Evolutionary conservation across 345 rosid species (phyloP).

Genomic region (Lenwebbia sp.): DNA sequence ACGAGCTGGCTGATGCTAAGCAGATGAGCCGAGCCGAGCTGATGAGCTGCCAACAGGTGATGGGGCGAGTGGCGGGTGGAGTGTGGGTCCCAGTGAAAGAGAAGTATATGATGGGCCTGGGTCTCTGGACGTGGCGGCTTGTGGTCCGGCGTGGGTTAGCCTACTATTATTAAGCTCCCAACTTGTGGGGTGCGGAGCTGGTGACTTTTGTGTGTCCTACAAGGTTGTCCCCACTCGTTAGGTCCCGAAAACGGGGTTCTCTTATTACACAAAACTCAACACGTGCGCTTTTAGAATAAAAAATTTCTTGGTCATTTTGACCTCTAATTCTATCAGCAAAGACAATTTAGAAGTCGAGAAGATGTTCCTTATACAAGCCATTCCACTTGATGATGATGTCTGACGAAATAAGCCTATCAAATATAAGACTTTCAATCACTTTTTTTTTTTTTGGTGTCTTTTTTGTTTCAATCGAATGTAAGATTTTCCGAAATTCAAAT

Average conservation of each 20-base stretch:
- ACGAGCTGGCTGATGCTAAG: background rate
- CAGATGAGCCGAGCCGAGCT: background rate
- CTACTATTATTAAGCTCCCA: slow-evolving; percentile 44
- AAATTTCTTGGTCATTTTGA: background rate
- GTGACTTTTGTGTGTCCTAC: background rate
- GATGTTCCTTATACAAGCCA: background rate
- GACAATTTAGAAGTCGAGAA: background rate
- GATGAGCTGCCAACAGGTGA: background rate
- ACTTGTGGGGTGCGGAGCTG: slow-evolving; percentile 13
- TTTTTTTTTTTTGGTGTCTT: too few relatives aligned
- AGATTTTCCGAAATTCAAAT: background rate
- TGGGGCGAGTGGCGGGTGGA: background rate
- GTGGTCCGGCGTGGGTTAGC: slow-evolving; percentile 61
- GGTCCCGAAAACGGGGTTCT: background rate
- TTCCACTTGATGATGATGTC: background rate
- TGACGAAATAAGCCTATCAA: background rate
- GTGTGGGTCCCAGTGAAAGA: slow-evolving; percentile 10
- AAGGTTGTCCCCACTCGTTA: background rate
- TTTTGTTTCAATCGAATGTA: background rate
- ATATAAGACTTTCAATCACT: background rate
- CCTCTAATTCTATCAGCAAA: background rate
- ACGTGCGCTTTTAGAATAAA: background rate
- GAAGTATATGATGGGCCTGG: background rate
- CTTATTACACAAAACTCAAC: background rate
- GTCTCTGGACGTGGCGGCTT: slow-evolving; percentile 43